Percentiles rank a stretch among this genome's conserved stretches.
phyloP scores from a whole-genome alignment of 176 grass and related monocot genomes.

The Tillandsia leiboldiana region DNA sequence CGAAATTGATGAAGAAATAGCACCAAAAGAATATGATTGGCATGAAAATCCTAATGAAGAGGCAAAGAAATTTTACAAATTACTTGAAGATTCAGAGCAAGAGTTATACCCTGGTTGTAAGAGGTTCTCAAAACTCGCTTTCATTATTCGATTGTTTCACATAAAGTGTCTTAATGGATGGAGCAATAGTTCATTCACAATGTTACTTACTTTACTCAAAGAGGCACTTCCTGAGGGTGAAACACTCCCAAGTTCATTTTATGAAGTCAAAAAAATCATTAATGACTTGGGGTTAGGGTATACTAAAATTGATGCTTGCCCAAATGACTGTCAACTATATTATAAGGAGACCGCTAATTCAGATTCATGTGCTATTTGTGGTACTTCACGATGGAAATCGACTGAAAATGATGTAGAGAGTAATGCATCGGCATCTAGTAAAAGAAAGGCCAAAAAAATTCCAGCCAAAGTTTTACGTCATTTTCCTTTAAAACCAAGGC shows the following conservation, averaged over 20 bases:
- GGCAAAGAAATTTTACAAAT: not conserved
- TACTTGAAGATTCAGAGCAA: not conserved
- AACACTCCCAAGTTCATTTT: too few relatives aligned
- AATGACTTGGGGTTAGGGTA: constrained; percentile 8
- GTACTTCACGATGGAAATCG: not conserved
- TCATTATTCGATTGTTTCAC: not conserved
- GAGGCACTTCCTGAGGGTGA: not conserved
- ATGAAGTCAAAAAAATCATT: too few relatives aligned
- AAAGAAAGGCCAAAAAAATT: too few relatives aligned
- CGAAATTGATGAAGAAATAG: not conserved
- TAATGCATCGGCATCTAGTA: not conserved
- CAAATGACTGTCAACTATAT: constrained; percentile 18
- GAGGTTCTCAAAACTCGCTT: not conserved
- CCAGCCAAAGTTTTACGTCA: too few relatives aligned
- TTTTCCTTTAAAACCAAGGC: too few relatives aligned
- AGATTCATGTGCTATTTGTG: not conserved
- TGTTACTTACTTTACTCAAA: not conserved
- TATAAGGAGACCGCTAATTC: constrained; percentile 5
- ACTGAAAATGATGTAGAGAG: not conserved
- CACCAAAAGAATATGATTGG: not conserved
- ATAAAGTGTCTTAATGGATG: not conserved
- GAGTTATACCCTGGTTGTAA: not conserved
- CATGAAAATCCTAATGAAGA: not conserved
- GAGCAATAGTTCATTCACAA: not conserved
- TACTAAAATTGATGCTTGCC: constrained; percentile 28